A percentile compares a stretch with the other conserved stretches of the same genome.
Conservation (phyloP, 2,329 filamentous ascomycete genomes). For the Endoconidiophora polonica region DNA sequence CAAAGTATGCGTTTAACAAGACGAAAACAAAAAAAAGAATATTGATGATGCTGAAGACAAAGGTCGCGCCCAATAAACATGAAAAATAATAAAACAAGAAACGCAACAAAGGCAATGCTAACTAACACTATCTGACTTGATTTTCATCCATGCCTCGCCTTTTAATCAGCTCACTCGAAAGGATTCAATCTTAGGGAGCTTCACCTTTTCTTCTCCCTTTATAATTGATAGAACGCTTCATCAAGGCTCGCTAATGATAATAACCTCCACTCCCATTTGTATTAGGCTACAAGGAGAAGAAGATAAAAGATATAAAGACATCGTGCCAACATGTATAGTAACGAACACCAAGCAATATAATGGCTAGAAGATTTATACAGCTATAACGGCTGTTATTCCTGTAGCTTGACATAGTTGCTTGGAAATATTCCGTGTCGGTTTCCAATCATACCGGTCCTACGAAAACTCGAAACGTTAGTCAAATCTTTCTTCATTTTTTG, state of each 20-base stretch:
- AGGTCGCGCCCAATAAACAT: conserved; percentile 11
- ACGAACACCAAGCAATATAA: conserved; percentile 1
- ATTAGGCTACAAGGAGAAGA: not conserved
- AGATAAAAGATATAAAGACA: not conserved
- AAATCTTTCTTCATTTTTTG: conserved; percentile 8
- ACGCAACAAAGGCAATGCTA: too few relatives aligned
- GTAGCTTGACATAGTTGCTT: conserved; percentile 59
- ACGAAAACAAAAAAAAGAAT: too few relatives aligned
- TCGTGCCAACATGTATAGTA: conserved; percentile 1
- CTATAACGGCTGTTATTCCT: conserved; percentile 23
- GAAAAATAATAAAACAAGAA: not conserved
- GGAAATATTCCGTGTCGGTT: conserved; percentile 83
- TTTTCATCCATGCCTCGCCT: too few relatives aligned
- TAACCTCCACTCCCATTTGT: too few relatives aligned
- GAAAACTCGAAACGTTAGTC: not conserved
- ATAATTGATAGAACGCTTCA: too few relatives aligned
- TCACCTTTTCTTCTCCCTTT: too few relatives aligned
- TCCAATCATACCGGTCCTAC: conserved; percentile 75
- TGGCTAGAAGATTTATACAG: not conserved
- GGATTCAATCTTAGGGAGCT: too few relatives aligned
- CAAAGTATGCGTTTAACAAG: too few relatives aligned
- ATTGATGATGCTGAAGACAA: conserved; percentile 8
- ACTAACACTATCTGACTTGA: too few relatives aligned
- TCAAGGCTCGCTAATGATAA: too few relatives aligned
- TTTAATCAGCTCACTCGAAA: too few relatives aligned